phyloP scores from a whole-genome alignment of 768 basidiomycete species.

The Leccinum pellstonianum region DNA sequence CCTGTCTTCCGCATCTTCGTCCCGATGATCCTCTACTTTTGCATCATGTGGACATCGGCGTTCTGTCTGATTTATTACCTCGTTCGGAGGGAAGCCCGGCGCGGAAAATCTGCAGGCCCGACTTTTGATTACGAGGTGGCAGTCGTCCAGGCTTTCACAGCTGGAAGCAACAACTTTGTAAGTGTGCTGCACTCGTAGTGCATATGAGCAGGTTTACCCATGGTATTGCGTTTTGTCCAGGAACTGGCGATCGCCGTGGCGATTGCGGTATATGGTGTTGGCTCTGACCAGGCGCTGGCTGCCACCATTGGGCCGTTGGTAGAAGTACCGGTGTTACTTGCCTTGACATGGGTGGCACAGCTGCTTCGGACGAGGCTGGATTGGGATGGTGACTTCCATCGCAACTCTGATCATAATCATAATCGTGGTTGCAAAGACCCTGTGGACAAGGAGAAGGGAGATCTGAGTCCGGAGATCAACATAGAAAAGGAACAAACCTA shows the following conservation, averaged over 20 bases:
- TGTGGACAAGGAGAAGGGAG: neutral
- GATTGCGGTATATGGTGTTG: conserved; percentile 74
- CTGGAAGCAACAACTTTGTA: conserved; percentile 77
- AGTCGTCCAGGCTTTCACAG: conserved; percentile 77
- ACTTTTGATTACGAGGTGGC: conserved; percentile 64
- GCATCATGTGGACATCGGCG: conserved; percentile 68
- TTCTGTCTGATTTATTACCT: conserved; percentile 58
- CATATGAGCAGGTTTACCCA: neutral
- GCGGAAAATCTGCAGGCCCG: neutral
- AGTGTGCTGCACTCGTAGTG: conserved; percentile 20
- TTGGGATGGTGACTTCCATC: neutral
- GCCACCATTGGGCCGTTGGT: conserved; percentile 79
- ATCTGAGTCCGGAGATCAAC: neutral
- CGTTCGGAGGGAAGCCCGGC: conserved; percentile 32
- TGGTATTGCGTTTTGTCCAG: conserved; percentile 30
- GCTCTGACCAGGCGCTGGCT: conserved; percentile 76
- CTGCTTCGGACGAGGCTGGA: conserved; percentile 41
- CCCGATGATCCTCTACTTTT: conserved; percentile 76
- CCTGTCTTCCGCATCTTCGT: conserved; percentile 80
- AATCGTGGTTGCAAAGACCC: neutral
- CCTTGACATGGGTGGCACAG: conserved; percentile 64
- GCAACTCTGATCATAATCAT: neutral
- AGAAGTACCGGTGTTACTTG: conserved; percentile 75
- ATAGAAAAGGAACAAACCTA: too few relatives aligned
- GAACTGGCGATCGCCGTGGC: conserved; percentile 84